Evolutionary conservation across 495 filamentous ascomycete species (phyloP), one percentile per base, ranked within the genome.

Genomic region (Hypoxylon lienhwacheense): DNA sequence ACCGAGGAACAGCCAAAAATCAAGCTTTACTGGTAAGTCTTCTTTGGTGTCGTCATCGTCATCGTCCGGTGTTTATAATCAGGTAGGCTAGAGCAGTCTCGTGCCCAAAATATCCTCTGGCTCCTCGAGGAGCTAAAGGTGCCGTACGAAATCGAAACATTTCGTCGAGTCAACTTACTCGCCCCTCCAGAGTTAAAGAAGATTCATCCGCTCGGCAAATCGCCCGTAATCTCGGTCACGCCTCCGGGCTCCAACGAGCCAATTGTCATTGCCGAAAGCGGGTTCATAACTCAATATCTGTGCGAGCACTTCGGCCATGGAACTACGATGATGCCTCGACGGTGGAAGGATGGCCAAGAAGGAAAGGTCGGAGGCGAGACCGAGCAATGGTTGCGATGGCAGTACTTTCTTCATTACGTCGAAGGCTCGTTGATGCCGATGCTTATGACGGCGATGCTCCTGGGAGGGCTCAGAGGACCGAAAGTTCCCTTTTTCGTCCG

Each of bases 51-150:
- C 24, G 5, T 17, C 4, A 34, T 44, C 15, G 5, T 26, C 12
- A 25, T 7, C 7, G n/a, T 43, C 4, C 36, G 8, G 20, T 29
- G 15, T 37, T 69, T 17, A 66, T 37, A 48, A 17, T 11, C 4
- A 12, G 21, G 3, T 21, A 89, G 88, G 88, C 84, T 90, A 43
- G 77, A 89, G 45, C 69, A 83, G 48, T 91, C 88, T 31, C 89
- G 91, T 48, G 81, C 88, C 42, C 89, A 96, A 54, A 85, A 90
- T 36, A 87, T 96, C 55, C 76, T 92, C 33, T 96, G 89, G 90
- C 83, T 97, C 31, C 81, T 96, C 41, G 87, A 93, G 69, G 90
- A 93, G 57, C 82, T 93, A 44, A 73, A 81, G n/a, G 44, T 96
- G 20, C 71, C 83, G 37, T 96, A 92, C 73, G 80, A 88, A 43